Percentiles rank a stretch among this genome's conserved stretches.
These are phyloP conservation scores for Esteya vermicola DNA, from an alignment of 2,329 filamentous ascomycete genomes.

Conservation along the genomic window DNA sequence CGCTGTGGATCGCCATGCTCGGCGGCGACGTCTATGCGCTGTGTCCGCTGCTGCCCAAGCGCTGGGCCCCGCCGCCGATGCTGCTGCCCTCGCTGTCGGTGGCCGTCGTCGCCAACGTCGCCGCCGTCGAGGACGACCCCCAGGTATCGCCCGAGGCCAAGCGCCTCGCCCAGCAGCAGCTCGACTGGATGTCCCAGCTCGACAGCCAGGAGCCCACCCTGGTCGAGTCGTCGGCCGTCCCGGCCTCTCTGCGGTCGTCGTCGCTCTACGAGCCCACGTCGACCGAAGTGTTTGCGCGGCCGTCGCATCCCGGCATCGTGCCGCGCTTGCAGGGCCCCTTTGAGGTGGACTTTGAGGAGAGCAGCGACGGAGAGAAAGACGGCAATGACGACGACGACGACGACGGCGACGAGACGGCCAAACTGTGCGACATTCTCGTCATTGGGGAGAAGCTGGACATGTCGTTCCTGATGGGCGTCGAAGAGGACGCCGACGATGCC, in stretches of 20 bases:
- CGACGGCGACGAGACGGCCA: constrained; percentile 31
- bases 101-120: constrained; percentile 63
- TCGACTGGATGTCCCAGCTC: constrained; percentile 54
- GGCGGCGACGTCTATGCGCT: constrained; percentile 88
- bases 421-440: constrained; percentile 46
- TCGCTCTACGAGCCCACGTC: constrained; percentile 28
- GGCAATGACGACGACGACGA: constrained; percentile 40
- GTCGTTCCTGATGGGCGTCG: constrained; percentile 47
- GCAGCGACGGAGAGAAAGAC: constrained; percentile 38
- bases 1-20: constrained; percentile 90
- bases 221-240: constrained; percentile 26
- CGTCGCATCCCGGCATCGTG: constrained; percentile 39
- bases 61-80: constrained; percentile 66
- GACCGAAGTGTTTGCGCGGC: constrained; percentile 42
- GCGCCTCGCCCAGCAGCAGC: constrained; percentile 46
- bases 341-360: constrained; percentile 38
- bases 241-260: neutral
- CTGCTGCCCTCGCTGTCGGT: constrained; percentile 72
- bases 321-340: constrained; percentile 51
- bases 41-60: constrained; percentile 75
- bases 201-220: constrained; percentile 46
- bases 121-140: constrained; percentile 45
- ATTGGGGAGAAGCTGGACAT: constrained; percentile 49
- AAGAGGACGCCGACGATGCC: constrained; percentile 43
- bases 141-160: constrained; percentile 36